These are phyloP conservation scores for Melocanna baccifera DNA, from an alignment of 176 grass and related monocot species.

Conservation along the genomic window DNA sequence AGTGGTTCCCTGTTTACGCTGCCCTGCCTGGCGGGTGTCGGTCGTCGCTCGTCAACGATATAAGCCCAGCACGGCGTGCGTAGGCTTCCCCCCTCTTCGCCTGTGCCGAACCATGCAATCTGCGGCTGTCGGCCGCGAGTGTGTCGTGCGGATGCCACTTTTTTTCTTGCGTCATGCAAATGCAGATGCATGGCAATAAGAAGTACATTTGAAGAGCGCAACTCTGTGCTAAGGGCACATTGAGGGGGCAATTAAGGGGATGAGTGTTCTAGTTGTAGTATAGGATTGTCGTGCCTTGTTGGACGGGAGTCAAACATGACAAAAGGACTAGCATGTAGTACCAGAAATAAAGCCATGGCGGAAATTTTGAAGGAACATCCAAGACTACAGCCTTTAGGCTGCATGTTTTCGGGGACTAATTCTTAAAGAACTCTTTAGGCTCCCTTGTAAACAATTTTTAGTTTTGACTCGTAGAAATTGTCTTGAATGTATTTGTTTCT, in stretches of 20 bases:
- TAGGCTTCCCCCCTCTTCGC: not conserved
- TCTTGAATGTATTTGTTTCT: no score
- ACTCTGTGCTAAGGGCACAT: no score
- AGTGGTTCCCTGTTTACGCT: not conserved
- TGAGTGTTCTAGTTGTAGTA: not conserved
- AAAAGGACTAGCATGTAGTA: not conserved
- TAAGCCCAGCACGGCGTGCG: not conserved
- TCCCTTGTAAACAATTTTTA: no score
- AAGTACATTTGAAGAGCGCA: no score
- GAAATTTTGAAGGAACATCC: slow-evolving; percentile 34
- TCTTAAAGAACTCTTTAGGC: not conserved
- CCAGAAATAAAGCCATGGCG: not conserved
- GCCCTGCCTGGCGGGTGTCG: not conserved
- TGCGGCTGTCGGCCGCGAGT: not conserved
- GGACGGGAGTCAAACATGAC: not conserved
- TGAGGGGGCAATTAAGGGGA: no score
- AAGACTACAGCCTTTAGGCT: slow-evolving; percentile 40
- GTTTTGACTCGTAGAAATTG: no score
- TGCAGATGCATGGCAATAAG: not conserved
- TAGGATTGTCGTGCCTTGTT: not conserved
- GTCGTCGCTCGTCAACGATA: not conserved
- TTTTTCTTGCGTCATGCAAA: not conserved
- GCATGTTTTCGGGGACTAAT: not conserved
- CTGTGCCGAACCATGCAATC: not conserved
- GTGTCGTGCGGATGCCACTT: not conserved